These are phyloP conservation scores for Camelina neglecta DNA, from an alignment of 345 rosid genomes.

Conservation along the genomic window DNA sequence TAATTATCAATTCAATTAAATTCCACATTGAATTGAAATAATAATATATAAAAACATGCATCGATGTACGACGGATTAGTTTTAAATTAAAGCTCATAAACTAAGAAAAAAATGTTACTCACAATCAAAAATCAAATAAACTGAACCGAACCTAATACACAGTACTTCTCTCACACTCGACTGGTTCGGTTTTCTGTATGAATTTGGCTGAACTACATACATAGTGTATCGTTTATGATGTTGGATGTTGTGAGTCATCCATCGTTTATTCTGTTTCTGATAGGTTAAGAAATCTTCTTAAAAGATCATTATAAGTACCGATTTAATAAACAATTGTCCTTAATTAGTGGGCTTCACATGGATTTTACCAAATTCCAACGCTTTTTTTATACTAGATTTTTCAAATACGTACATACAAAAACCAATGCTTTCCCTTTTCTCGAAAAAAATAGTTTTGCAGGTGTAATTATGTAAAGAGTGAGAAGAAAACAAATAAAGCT, in stretches of 20 bases:
- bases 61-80: no score
- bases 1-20: no score
- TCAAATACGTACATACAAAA: constrained; percentile 25
- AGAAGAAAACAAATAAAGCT: constrained; percentile 4
- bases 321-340: constrained; percentile 15
- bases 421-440: constrained; percentile 35
- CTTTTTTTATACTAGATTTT: background rate
- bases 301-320: background rate
- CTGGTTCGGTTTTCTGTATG: background rate
- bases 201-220: background rate
- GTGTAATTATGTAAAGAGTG: constrained; percentile 18
- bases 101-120: no score
- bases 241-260: constrained; percentile 7
- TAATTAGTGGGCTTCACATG: constrained; percentile 43
- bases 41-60: no score
- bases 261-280: constrained; percentile 13
- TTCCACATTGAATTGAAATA: no score
- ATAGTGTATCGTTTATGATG: background rate
- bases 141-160: no score
- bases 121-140: no score
- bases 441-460: constrained; percentile 35
- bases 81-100: no score
- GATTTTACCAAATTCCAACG: constrained; percentile 33
- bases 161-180: no score
- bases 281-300: background rate